Conservation (phyloP, 441 rosid genomes). For the Theobroma grandiflorum region DNA sequence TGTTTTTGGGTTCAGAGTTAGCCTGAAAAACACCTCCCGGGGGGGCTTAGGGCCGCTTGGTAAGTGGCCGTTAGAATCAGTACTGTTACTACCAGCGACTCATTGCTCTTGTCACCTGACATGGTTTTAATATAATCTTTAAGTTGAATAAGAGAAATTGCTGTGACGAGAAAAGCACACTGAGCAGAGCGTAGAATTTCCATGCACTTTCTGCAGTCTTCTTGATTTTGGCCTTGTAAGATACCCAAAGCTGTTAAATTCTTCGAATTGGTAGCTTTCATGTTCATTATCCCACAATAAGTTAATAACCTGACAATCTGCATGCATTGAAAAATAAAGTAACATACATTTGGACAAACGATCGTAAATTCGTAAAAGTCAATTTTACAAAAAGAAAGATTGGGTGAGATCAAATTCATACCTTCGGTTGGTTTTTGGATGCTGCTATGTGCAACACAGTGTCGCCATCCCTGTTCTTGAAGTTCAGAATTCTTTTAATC, state of each 20-base stretch:
- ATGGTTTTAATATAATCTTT: neutral
- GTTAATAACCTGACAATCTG: neutral
- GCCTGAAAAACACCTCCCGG: no score
- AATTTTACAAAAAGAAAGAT: neutral
- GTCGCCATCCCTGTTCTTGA: conserved; percentile 19
- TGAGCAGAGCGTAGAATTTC: neutral
- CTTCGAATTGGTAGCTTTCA: neutral
- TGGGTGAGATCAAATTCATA: neutral
- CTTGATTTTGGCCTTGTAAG: neutral
- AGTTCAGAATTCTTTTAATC: neutral
- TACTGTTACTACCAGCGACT: neutral
- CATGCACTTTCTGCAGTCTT: neutral
- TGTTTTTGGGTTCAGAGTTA: neutral
- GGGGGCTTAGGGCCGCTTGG: conserved; percentile 8
- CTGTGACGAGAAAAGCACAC: neutral
- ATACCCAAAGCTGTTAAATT: neutral
- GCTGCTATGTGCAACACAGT: conserved; percentile 14
- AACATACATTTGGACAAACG: neutral
- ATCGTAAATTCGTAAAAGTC: no score
- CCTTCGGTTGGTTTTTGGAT: neutral
- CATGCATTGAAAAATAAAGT: neutral
- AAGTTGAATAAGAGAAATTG: neutral
- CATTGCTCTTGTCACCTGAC: neutral
- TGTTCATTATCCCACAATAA: neutral
- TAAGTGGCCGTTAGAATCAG: conserved; percentile 1